phyloP scores from a whole-genome alignment of 192 early-diverging fungal genomes.

The Pilaira anomala region DNA sequence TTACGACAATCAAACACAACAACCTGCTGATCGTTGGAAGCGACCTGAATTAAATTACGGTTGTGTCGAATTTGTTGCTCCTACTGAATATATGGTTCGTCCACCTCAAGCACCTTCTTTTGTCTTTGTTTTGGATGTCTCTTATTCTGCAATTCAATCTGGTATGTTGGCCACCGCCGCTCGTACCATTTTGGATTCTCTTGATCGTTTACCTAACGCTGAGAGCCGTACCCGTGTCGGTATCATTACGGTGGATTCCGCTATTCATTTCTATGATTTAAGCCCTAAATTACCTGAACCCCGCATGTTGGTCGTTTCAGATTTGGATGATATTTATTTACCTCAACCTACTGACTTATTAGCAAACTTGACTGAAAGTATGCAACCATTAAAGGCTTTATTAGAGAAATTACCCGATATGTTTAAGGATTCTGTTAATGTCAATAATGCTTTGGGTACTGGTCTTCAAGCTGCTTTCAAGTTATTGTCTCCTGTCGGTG shows the following conservation, averaged over 20 bases:
- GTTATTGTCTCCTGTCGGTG: slow-evolving; percentile 80
- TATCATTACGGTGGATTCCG: slow-evolving; percentile 85
- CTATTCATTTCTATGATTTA: slow-evolving; percentile 91
- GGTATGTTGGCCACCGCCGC: slow-evolving; percentile 80
- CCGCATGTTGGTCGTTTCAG: slow-evolving; percentile 91
- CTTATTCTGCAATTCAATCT: slow-evolving; percentile 82
- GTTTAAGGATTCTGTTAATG: slow-evolving; percentile 80
- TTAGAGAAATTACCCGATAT: slow-evolving; percentile 73
- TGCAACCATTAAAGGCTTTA: slow-evolving; percentile 65
- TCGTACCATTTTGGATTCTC: slow-evolving; percentile 72
- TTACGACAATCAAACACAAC: slow-evolving; percentile 74
- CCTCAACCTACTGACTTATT: slow-evolving; percentile 89
- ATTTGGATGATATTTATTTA: slow-evolving; percentile 86
- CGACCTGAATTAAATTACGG: slow-evolving; percentile 86
- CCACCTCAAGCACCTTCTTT: slow-evolving; percentile 96
- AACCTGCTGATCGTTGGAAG: slow-evolving; percentile 79
- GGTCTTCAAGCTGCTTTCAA: slow-evolving; percentile 82
- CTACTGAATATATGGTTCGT: slow-evolving; percentile 95
- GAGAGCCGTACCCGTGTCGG: slow-evolving; percentile 88
- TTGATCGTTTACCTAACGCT: slow-evolving; percentile 83
- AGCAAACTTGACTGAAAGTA: slow-evolving; percentile 84
- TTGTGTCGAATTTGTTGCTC: slow-evolving; percentile 93
- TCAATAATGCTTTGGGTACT: slow-evolving; percentile 76
- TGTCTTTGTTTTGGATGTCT: slow-evolving; percentile 94
- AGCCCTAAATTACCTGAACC: slow-evolving; percentile 72